Evolutionary conservation across 202 grass and related monocot genomes (phyloP), one percentile per base, ranked within the genome.

Genomic region (Bolboschoenoplectus hybrid): DNA sequence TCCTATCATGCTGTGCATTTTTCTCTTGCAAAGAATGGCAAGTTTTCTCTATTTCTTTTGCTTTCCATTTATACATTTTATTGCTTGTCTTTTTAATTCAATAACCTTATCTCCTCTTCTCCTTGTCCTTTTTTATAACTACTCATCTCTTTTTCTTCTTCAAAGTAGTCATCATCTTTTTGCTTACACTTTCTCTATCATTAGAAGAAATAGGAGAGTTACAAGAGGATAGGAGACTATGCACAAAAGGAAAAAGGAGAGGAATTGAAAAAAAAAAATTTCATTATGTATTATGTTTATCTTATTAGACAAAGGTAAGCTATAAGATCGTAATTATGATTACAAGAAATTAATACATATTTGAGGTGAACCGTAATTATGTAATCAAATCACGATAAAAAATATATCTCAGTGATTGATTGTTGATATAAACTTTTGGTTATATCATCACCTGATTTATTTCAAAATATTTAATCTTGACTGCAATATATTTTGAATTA

Each of bases 121-220:
- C 47, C 5, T 55, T 76, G n/a, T 76, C 73, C 26, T 52, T 77
- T 73, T 53, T 17, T 10, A 53, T 38, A 77, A 77, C 73, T 14
- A 56, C 50, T 55, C 32, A 5, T 55, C 26, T 77, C 32, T 77
- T 61, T 77, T 69, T 26, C 26, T 77, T 77, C 12, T 56, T 55
- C 49, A 77, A 77, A 26, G 26, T 26, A 26, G 49, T 55, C 39
- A 50, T 12, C 73, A 77, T 55, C 70, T 14, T 77, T 55, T 77
- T 55, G 73, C 49, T 77, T 12, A 36, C 20, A 52, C 49, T 55
- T 76, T 76, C 49, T 76, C 17, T 7, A 77, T 52, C 56, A 7
- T 77, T 77, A 77, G 74, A 77, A 36, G 34, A 38, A 56, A 57
- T 6, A 39, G 44, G n/a, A 74, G 38, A 45, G 67, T 70, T 45